Conservation (phyloP, 2,329 filamentous ascomycete species). For the Talaromyces atroroseus region DNA sequence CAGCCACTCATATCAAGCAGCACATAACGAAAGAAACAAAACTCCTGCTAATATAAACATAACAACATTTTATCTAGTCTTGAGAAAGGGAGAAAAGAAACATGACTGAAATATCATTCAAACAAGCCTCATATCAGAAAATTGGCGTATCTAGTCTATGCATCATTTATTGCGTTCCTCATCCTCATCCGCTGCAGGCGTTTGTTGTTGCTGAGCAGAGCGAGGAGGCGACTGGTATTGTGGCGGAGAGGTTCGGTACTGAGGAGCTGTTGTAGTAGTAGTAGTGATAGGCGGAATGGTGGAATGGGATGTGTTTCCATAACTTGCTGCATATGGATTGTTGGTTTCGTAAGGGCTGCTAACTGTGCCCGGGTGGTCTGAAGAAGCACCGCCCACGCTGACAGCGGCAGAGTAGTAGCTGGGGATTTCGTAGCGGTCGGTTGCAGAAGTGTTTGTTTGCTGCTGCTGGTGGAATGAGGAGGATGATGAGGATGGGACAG, state of each 20-base stretch:
- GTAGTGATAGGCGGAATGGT: not conserved
- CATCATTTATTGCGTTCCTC: not conserved
- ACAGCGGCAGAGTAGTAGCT: constrained; percentile 13
- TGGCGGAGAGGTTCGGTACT: constrained; percentile 9
- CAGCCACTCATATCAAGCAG: no score
- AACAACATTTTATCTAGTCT: not conserved
- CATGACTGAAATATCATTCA: not conserved
- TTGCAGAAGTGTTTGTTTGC: not conserved
- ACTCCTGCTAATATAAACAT: no score
- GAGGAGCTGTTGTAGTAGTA: not conserved
- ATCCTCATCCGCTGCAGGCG: not conserved
- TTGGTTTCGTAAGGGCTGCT: constrained; percentile 1
- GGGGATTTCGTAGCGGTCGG: constrained; percentile 13
- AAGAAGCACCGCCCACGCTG: not conserved
- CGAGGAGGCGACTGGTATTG: constrained; percentile 9
- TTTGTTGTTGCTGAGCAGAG: not conserved
- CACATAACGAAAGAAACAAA: no score
- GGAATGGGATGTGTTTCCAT: not conserved
- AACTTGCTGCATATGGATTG: constrained; percentile 6
- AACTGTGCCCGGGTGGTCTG: not conserved
- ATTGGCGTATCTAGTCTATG: not conserved
- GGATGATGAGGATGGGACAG: not conserved
- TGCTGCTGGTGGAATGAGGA: not conserved
- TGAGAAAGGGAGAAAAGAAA: not conserved
- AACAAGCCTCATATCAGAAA: not conserved